These are phyloP conservation scores for Globisporangium ultimum DNA, from an alignment of 352 stramenopile genomes.

Conservation along the genomic window DNA sequence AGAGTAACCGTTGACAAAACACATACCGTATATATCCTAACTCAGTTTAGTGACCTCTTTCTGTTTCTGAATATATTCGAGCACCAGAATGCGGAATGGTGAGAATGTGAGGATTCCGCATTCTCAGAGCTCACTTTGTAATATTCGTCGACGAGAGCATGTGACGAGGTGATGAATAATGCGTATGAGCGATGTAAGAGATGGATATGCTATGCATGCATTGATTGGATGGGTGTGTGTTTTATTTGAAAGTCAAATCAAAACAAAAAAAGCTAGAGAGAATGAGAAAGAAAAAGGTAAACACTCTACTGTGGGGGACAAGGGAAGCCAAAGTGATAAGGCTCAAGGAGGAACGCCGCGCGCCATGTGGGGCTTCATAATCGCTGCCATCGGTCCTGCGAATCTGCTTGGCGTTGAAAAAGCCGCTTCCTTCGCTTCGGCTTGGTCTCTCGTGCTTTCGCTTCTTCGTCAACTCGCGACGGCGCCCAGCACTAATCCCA, in stretches of 20 bases:
- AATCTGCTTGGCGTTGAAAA: not conserved
- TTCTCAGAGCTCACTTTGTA: not conserved
- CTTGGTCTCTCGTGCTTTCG: not conserved
- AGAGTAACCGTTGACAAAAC: conserved; percentile 4
- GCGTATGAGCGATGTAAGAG: no score
- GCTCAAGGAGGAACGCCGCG: not conserved
- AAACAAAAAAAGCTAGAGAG: conserved; percentile 1
- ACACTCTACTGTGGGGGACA: conserved; percentile 6
- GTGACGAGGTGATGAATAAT: no score
- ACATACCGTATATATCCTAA: no score
- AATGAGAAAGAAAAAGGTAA: conserved; percentile 8
- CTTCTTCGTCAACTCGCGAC: not conserved
- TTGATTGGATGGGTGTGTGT: not conserved
- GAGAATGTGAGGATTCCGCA: not conserved
- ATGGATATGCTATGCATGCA: not conserved
- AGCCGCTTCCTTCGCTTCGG: not conserved
- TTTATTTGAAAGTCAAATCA: not conserved
- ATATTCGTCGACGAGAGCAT: not conserved
- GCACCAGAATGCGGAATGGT: no score
- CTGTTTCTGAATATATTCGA: no score
- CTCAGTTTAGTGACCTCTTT: no score
- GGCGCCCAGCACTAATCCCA: not conserved
- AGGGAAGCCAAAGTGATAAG: not conserved
- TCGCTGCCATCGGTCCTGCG: not conserved
- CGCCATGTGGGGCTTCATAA: not conserved